Percentiles rank a stretch among this genome's conserved stretches.
phyloP scores from a whole-genome alignment of 2,329 filamentous ascomycete species.

The Diaporthe sp. region DNA sequence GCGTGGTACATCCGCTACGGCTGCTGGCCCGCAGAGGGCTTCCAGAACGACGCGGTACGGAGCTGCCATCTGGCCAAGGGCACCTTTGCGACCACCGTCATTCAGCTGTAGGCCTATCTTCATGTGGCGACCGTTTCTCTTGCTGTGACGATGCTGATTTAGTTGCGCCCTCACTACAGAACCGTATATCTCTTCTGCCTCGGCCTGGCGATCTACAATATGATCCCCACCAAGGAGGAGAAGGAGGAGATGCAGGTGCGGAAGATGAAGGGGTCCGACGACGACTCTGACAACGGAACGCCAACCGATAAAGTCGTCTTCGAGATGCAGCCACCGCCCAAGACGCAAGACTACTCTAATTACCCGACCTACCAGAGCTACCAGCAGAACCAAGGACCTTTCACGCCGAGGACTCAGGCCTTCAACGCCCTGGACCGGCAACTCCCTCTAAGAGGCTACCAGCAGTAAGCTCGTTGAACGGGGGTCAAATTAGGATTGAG shows the following conservation, averaged over 20 bases:
- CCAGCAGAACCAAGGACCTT: slow-evolving; percentile 55
- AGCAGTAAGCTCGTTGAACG: neutral
- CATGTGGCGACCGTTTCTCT: no score
- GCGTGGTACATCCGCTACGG: slow-evolving; percentile 83
- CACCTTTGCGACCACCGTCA: slow-evolving; percentile 72
- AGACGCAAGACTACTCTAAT: slow-evolving; percentile 38
- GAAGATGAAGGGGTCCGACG: slow-evolving; percentile 54
- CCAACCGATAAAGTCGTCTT: slow-evolving; percentile 42
- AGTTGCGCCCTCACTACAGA: slow-evolving; percentile 53
- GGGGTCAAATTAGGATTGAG: neutral
- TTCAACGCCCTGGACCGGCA: slow-evolving; percentile 74
- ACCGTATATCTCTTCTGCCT: slow-evolving; percentile 71
- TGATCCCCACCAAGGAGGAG: slow-evolving; percentile 68
- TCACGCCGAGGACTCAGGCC: slow-evolving; percentile 75
- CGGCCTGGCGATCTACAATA: slow-evolving; percentile 68
- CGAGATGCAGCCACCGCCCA: slow-evolving; percentile 35
- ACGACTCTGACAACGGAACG: slow-evolving; percentile 46
- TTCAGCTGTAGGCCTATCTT: slow-evolving; percentile 74
- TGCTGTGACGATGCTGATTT: neutral
- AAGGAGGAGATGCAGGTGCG: slow-evolving; percentile 53
- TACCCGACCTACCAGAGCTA: slow-evolving; percentile 25
- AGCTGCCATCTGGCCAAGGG: slow-evolving; percentile 78
- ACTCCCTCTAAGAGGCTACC: slow-evolving; percentile 61
- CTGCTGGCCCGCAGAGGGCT: slow-evolving; percentile 68
- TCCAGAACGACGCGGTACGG: slow-evolving; percentile 62